Evolutionary conservation across 768 basidiomycete species (phyloP).

Genomic region (Gyrodon lividus): DNA sequence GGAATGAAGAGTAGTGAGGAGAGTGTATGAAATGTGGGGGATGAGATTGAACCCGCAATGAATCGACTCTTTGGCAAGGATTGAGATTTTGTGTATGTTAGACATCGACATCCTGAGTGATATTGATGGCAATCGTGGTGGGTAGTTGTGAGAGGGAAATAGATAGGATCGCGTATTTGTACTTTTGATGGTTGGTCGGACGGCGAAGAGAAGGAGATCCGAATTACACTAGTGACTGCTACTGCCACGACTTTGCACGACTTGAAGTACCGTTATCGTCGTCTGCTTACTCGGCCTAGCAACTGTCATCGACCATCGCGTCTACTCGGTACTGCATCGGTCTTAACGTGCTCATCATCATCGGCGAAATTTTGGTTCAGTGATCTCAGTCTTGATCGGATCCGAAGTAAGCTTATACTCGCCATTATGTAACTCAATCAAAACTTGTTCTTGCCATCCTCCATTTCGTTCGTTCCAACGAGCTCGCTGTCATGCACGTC

Average conservation of each 20-base stretch:
- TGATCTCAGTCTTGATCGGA: too few relatives aligned
- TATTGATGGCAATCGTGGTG: too few relatives aligned
- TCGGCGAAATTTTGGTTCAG: not conserved
- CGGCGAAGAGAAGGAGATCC: not conserved
- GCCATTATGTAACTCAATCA: not conserved
- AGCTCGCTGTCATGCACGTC: not conserved
- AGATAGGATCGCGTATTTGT: not conserved
- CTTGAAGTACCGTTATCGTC: too few relatives aligned
- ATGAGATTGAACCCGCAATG: conserved; percentile 94
- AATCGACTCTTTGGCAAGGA: conserved; percentile 82
- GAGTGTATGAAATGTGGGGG: conserved; percentile 77
- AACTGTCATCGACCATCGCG: not conserved
- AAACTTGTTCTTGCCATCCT: not conserved
- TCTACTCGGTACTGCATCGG: not conserved
- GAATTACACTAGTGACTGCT: not conserved
- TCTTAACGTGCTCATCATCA: not conserved
- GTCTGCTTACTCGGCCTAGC: too few relatives aligned
- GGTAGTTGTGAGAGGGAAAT: too few relatives aligned
- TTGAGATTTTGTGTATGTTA: conserved; percentile 57
- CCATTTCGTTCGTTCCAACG: not conserved
- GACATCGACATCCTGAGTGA: too few relatives aligned
- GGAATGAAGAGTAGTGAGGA: conserved; percentile 67
- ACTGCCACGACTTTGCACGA: not conserved
- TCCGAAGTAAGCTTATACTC: not conserved
- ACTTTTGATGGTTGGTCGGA: not conserved